Percentiles rank a stretch among this genome's conserved stretches.
phyloP scores from a whole-genome alignment of 441 rosid genomes.

The Francoa sonchifolia region DNA sequence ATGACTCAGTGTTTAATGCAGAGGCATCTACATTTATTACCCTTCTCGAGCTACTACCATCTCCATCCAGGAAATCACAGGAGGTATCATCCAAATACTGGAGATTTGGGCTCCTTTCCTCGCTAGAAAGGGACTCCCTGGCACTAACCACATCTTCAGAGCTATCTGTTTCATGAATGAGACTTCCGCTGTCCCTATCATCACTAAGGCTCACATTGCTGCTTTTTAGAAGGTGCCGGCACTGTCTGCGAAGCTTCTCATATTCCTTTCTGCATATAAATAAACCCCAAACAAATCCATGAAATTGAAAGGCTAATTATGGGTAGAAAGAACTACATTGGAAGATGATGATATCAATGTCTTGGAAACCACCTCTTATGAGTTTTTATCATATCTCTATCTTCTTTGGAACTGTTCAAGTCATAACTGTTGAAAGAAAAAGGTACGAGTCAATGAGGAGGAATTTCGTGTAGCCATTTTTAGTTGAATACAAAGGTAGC shows the following conservation, averaged over 20 bases:
- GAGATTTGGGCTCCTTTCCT: conserved; percentile 32
- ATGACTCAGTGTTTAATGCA: conserved; percentile 43
- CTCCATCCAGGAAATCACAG: conserved; percentile 34
- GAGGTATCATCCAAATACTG: conserved; percentile 41
- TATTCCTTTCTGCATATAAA: conserved; percentile 56
- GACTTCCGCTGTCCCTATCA: conserved; percentile 23
- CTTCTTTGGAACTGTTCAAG: conserved; percentile 64
- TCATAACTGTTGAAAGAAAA: conserved; percentile 40
- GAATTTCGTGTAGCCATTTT: too few relatives aligned
- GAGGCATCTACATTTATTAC: conserved; percentile 34
- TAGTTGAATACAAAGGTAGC: too few relatives aligned
- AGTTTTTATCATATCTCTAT: conserved; percentile 39
- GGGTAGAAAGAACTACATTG: conserved; percentile 6
- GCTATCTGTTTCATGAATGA: conserved; percentile 33
- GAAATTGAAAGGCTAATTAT: conserved; percentile 6
- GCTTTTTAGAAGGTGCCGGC: conserved; percentile 32
- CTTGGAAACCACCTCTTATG: conserved; percentile 59
- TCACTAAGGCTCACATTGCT: conserved; percentile 21
- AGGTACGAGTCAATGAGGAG: too few relatives aligned
- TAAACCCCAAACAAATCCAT: conserved; percentile 5
- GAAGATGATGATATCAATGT: too few relatives aligned
- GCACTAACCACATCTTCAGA: conserved; percentile 56
- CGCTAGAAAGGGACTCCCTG: conserved; percentile 49
- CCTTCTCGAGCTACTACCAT: conserved; percentile 20
- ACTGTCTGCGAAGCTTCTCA: conserved; percentile 61